Base-by-base conservation (phyloP, 768 basidiomycete genomes). In the Kondoa subrosea region DNA sequence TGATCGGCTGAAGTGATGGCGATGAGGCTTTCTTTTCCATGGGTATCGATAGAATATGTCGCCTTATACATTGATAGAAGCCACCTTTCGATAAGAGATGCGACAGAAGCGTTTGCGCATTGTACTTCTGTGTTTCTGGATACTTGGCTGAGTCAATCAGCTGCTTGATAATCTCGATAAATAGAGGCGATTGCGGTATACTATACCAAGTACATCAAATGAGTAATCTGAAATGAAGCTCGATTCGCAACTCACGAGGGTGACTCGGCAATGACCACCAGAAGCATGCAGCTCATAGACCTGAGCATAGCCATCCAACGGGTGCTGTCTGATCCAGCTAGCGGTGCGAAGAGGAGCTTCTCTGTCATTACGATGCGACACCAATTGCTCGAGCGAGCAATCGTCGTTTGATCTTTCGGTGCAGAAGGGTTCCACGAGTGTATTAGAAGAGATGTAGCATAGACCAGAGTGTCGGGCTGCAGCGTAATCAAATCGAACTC, bases 111-210 rank as follows among this genome's bases (percentile, higher is more conserved):
- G 34, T 33, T 25, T 56, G 26, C 2, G 58, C 26, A 4, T 15
- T 21, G 17, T 15, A 4, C 31, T 29, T 27, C 15, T 26, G 27
- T 29, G 32, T 4, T 4, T 27, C 21, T 33, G 56, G 56, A 69
- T 67, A 69, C 34, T 66, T 66, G 16, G 67, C 3, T 21, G 67
- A 66, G 50, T 69, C 69, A 34, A 62, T 58, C 3, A 69, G 66
- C 69, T 69, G 69, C 29, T 60, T 66, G 4, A 67, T 60, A 14
- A 69, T 27, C 59, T 69, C 69, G 3, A 67, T 31, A 30, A 69
- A 69, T 1, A 69, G 66, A 16, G 69, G 69, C 33, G 67, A 34
- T n/a, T 58, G 40, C 1, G 69, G 65, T 26, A 50, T 30, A 8
- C 69, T 69, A 34, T 33, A 21, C 17, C 14, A 29, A 30, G 58